These are phyloP conservation scores for Tolypocladium pustulatum DNA, from an alignment of 2,329 filamentous ascomycete genomes.

Conservation along the genomic window DNA sequence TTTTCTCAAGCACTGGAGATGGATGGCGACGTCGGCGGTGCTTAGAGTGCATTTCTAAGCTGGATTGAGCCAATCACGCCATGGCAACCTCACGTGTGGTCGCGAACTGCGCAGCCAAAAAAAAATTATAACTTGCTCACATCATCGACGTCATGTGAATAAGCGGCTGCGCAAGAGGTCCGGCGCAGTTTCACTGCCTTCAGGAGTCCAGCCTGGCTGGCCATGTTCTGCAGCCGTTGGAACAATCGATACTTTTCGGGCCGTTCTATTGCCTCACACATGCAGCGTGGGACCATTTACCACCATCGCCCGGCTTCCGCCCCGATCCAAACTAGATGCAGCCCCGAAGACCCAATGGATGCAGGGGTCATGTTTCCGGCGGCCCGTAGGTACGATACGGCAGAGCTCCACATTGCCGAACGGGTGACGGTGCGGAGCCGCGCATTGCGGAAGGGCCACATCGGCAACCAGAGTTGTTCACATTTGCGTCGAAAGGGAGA, in stretches of 20 bases:
- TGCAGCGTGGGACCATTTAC: neutral
- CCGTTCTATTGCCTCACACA: neutral
- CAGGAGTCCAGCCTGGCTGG: neutral
- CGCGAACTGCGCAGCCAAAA: constrained; percentile 9
- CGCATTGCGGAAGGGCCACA: neutral
- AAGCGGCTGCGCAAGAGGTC: neutral
- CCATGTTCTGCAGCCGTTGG: neutral
- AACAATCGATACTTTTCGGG: neutral
- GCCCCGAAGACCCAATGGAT: neutral
- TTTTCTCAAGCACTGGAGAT: constrained; percentile 3
- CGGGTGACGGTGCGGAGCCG: neutral
- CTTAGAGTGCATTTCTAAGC: neutral
- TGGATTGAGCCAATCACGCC: neutral
- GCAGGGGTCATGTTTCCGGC: neutral
- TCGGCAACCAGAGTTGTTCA: neutral
- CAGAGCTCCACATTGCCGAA: neutral
- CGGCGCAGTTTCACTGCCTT: neutral
- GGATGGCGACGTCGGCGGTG: constrained; percentile 8
- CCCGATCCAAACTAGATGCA: neutral
- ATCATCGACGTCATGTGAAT: neutral
- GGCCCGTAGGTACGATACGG: neutral
- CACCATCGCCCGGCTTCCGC: neutral
- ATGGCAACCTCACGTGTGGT: constrained; percentile 15
- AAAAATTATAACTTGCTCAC: neutral
- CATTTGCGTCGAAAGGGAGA: neutral